phyloP scores from a whole-genome alignment of 371 early-diverging fungal genomes.

The Massospora cicadina region DNA sequence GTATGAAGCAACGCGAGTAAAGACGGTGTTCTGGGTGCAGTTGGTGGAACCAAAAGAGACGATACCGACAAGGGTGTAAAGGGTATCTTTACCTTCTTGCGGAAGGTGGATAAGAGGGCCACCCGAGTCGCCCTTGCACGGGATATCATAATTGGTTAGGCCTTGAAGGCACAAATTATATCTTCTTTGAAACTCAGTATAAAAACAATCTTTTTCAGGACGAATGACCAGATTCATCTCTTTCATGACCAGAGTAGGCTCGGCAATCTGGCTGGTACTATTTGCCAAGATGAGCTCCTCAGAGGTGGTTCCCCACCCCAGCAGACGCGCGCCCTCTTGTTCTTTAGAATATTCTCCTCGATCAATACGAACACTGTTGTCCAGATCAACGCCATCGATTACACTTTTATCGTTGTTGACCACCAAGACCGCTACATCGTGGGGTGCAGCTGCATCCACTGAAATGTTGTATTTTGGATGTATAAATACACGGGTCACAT shows the following conservation, averaged over 20 bases:
- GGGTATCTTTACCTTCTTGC: not conserved
- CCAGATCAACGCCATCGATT: not conserved
- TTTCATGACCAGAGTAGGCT: constrained; percentile 1
- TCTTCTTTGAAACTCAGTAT: not conserved
- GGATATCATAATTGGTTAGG: not conserved
- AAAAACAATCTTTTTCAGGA: not conserved
- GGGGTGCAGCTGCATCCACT: not conserved
- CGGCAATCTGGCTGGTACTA: not conserved
- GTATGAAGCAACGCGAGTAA: not conserved
- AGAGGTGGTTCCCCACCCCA: constrained; percentile 4
- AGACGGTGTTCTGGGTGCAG: not conserved
- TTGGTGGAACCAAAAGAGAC: not conserved
- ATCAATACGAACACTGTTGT: not conserved
- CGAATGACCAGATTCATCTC: not conserved
- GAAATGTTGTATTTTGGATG: not conserved
- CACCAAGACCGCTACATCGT: not conserved
- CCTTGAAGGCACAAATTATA: constrained; percentile 1
- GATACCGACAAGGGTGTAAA: not conserved
- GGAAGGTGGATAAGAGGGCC: not conserved
- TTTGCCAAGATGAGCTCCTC: not conserved
- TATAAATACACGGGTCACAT: not conserved
- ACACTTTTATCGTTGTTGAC: not conserved
- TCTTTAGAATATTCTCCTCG: not conserved
- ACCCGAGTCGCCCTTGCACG: constrained; percentile 4
- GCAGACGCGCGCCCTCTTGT: not conserved